These are phyloP conservation scores for Acer campestre DNA, from an alignment of 345 rosid species.

Conservation along the genomic window DNA sequence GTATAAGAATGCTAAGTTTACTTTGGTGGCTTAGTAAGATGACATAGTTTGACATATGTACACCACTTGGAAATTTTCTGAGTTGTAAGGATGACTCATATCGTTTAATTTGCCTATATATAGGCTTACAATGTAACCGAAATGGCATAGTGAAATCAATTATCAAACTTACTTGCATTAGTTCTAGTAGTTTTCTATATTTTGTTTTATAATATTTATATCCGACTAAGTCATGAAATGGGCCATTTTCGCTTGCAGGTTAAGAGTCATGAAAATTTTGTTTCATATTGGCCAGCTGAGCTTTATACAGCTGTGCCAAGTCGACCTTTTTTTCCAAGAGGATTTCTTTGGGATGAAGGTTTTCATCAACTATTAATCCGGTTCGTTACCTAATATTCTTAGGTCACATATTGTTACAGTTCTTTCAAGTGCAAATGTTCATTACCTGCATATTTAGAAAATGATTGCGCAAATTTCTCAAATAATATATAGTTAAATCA, in stretches of 20 bases:
- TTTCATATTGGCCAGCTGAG: constrained; percentile 94
- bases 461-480: neutral
- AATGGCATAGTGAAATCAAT: neutral
- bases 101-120: neutral
- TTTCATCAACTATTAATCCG: constrained; percentile 88
- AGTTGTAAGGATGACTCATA: neutral
- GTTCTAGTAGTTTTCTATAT: neutral
- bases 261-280: constrained; percentile 44
- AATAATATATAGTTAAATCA: constrained; percentile 22
- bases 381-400: constrained; percentile 43
- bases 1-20: neutral
- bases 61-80: neutral
- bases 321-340: constrained; percentile 87
- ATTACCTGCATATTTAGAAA: constrained; percentile 10
- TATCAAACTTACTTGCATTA: neutral
- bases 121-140: neutral
- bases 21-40: neutral
- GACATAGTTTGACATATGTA: neutral
- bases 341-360: constrained; percentile 99
- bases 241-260: constrained; percentile 47
- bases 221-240: constrained; percentile 39
- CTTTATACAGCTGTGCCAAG: constrained; percentile 95
- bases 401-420: constrained; percentile 5
- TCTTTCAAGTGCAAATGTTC: constrained; percentile 10
- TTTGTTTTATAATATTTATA: constrained; percentile 16